Evolutionary conservation across 2,329 filamentous ascomycete species (phyloP).

Genomic region (Aschersonia sp.): DNA sequence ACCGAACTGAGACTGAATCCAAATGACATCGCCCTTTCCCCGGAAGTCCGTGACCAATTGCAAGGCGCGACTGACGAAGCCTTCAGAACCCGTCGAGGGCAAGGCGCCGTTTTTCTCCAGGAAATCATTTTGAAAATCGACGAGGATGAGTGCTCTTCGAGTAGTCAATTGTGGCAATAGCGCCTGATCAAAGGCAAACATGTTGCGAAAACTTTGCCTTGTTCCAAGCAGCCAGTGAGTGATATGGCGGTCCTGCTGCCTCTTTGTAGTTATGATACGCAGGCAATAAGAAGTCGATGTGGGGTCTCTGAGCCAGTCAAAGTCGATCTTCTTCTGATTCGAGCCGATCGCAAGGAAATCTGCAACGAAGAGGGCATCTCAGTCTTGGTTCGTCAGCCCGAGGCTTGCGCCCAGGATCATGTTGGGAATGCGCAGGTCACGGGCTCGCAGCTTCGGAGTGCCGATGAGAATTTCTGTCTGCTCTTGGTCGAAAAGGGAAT

Average conservation of each 20-base stretch:
- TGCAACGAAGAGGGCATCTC: background rate
- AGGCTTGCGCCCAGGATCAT: background rate
- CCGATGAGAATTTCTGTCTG: too few species aligned
- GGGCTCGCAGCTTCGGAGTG: background rate
- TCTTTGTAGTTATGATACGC: too few species aligned
- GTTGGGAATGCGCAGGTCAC: background rate
- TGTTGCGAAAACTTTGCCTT: slow-evolving; percentile 10
- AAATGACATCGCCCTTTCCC: slow-evolving; percentile 57
- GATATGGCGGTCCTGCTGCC: background rate
- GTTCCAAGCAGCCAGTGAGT: background rate
- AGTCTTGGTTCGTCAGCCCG: background rate
- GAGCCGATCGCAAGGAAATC: background rate
- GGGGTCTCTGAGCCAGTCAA: too few species aligned
- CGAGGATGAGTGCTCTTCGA: slow-evolving; percentile 59
- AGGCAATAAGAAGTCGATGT: too few species aligned
- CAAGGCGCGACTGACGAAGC: slow-evolving; percentile 53
- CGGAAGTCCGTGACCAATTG: slow-evolving; percentile 61
- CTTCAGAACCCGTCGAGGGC: slow-evolving; percentile 45
- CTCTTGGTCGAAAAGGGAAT: too few species aligned
- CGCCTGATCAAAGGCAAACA: slow-evolving; percentile 43
- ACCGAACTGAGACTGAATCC: slow-evolving; percentile 67
- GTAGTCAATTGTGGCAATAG: slow-evolving; percentile 42
- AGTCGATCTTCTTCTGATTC: too few species aligned
- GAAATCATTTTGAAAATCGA: slow-evolving; percentile 90
- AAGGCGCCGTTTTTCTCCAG: slow-evolving; percentile 53